A percentile compares a stretch with the other conserved stretches of the same genome.
These are phyloP conservation scores for Jasminum sambac DNA, from an alignment of 257 asterid genomes.

Conservation along the genomic window DNA sequence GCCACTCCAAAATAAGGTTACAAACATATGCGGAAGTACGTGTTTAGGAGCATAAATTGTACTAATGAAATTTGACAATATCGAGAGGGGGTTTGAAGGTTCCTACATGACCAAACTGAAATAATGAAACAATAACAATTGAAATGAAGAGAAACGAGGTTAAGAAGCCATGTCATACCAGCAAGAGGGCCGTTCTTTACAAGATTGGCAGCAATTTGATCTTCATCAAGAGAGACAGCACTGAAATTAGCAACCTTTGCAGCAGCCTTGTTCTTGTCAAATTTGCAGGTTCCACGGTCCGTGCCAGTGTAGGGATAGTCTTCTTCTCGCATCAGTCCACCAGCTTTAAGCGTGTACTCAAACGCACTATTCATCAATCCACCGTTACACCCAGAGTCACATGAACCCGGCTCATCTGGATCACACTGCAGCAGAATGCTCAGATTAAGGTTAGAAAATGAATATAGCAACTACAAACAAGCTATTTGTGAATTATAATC, in stretches of 20 bases:
- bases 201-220: conserved; percentile 16
- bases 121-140: background rate
- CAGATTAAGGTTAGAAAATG: background rate
- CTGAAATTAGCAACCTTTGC: conserved; percentile 15
- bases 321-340: conserved; percentile 19
- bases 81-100: background rate
- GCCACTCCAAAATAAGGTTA: background rate
- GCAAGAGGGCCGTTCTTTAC: conserved; percentile 18
- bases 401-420: conserved; percentile 13
- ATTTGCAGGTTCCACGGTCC: conserved; percentile 6
- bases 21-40: background rate
- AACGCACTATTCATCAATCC: conserved; percentile 20
- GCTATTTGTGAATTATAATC: too few species aligned
- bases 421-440: conserved; percentile 5
- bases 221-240: conserved; percentile 18
- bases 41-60: background rate
- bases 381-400: conserved; percentile 17
- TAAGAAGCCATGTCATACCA: background rate
- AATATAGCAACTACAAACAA: too few species aligned
- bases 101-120: too few species aligned
- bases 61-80: background rate
- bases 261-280: conserved; percentile 9
- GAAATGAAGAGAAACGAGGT: background rate
- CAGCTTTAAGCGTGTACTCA: conserved; percentile 17
- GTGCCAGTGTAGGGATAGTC: conserved; percentile 17